Conservation (phyloP, 305 asterid species). For the Fraxinus sp. region DNA sequence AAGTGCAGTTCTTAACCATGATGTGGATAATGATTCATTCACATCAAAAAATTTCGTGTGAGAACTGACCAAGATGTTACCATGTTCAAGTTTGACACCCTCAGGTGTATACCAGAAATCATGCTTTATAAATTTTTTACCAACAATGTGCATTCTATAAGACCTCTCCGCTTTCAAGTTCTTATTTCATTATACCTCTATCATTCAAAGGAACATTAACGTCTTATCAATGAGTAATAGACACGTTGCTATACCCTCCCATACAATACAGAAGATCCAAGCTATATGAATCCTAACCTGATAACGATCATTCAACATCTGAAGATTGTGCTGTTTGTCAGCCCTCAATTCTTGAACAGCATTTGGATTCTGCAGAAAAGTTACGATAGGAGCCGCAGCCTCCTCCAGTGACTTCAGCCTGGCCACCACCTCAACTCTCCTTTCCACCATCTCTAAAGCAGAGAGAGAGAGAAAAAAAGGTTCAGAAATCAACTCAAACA, state of each 20-base stretch:
- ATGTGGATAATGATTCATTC: background rate
- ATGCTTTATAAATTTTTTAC: background rate
- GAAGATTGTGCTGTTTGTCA: slow-evolving; percentile 91
- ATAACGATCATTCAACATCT: slow-evolving; percentile 83
- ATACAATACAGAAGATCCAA: background rate
- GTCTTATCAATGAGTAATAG: background rate
- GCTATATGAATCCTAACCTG: slow-evolving; percentile 53
- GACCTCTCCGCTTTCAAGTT: background rate
- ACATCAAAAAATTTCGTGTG: background rate
- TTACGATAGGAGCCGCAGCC: slow-evolving; percentile 78
- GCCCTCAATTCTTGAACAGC: slow-evolving; percentile 83
- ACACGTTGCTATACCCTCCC: background rate
- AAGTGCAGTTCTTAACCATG: background rate
- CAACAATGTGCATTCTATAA: background rate
- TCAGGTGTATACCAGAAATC: background rate
- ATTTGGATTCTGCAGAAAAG: slow-evolving; percentile 80
- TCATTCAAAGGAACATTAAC: background rate
- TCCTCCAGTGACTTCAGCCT: slow-evolving; percentile 73
- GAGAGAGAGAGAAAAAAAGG: background rate
- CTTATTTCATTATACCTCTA: background rate
- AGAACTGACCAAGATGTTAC: background rate
- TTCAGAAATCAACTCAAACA: background rate
- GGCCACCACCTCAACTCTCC: slow-evolving; percentile 54
- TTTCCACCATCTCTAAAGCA: slow-evolving; percentile 47
- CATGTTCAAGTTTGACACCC: background rate